Evolutionary conservation across 2,329 filamentous ascomycete species (phyloP), one percentile per base, ranked within the genome.

Genomic region (Calonectria honghensis): DNA sequence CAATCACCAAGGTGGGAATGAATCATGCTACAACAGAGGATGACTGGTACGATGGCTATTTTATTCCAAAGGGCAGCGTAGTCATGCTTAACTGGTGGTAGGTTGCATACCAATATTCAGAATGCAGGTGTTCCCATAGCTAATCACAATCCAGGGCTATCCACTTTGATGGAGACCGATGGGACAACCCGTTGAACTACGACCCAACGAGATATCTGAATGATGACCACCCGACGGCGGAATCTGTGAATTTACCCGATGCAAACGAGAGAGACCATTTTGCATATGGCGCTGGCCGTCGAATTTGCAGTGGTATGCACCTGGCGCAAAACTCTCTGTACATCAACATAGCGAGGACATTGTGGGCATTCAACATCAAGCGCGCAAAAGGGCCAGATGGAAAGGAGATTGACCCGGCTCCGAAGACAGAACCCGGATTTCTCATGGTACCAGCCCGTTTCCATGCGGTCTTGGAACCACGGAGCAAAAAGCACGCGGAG

Each of bases 1-100:
- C 87, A 0, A 81, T 83, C 14, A 73, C 16, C 29, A 76, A 76
- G 27, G 65, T 68, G 10, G 76, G 74, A 13, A 71, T 77, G 52
- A 73, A 74, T 6, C 77, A 79, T 45, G 67, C 69, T 1, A 73
- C 48, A 2, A 70, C 69, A 1, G 71, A 76, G 24, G 76, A 78
- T 24, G 52, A 74, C 31, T 73, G 66, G 64, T 79, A 78, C 29
- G 50, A 75, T 14, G 75, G 73, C 1, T 73, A 78, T 32, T 69
- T 74, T 31, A 76, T 79, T 11, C 77, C 77, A 2, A 76, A 76
- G 41, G 70, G 70, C n/a, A 69, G 73, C 6, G 72, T 77, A 1
- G 68, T 79, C 6, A 64, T 79, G 13, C 37, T 75, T 2, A 74
- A 73, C 48, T 77, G 73, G 73, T 77, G 74, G 74, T 68, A 54